Percentiles rank a stretch among this genome's conserved stretches.
These are phyloP conservation scores for Orobanche coerulescens DNA, from an alignment of 257 asterid species.

Conservation along the genomic window DNA sequence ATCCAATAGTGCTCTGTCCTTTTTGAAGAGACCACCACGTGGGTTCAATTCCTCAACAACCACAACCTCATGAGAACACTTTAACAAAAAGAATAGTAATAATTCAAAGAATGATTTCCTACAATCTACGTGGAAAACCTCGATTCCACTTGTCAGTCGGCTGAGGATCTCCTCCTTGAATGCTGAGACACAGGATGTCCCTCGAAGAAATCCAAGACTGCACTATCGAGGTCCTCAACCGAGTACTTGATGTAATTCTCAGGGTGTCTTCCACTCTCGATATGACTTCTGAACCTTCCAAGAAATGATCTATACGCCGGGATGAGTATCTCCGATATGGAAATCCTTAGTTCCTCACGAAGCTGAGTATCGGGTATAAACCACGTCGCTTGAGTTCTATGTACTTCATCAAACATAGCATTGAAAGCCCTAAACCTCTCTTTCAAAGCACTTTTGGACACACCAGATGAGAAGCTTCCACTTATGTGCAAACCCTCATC, in stretches of 20 bases:
- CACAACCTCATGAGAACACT: too few species aligned
- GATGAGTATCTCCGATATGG: slow-evolving; percentile 60
- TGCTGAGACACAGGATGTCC: slow-evolving; percentile 68
- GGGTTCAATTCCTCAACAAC: too few species aligned
- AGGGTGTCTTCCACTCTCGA: slow-evolving; percentile 88
- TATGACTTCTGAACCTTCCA: slow-evolving; percentile 76
- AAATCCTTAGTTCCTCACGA: slow-evolving; percentile 82
- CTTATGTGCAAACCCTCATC: slow-evolving; percentile 81
- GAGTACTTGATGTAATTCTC: slow-evolving; percentile 88
- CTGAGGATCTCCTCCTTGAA: slow-evolving; percentile 65
- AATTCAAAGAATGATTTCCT: slow-evolving; percentile 66
- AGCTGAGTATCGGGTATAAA: slow-evolving; percentile 75
- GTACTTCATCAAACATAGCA: slow-evolving; percentile 87
- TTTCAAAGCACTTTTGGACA: slow-evolving; percentile 70
- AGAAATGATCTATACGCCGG: slow-evolving; percentile 89
- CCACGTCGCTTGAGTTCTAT: slow-evolving; percentile 81
- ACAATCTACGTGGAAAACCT: slow-evolving; percentile 35
- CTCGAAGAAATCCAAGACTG: slow-evolving; percentile 82
- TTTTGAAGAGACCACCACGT: too few species aligned
- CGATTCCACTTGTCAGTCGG: slow-evolving; percentile 31
- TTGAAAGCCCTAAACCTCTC: slow-evolving; percentile 84
- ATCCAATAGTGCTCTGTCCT: slow-evolving; percentile 10
- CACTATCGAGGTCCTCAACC: slow-evolving; percentile 81
- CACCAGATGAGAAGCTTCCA: slow-evolving; percentile 79
- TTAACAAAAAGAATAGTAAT: too few species aligned